phyloP scores from a whole-genome alignment of 208 protist species.

The Leishmania martiniquensis region DNA sequence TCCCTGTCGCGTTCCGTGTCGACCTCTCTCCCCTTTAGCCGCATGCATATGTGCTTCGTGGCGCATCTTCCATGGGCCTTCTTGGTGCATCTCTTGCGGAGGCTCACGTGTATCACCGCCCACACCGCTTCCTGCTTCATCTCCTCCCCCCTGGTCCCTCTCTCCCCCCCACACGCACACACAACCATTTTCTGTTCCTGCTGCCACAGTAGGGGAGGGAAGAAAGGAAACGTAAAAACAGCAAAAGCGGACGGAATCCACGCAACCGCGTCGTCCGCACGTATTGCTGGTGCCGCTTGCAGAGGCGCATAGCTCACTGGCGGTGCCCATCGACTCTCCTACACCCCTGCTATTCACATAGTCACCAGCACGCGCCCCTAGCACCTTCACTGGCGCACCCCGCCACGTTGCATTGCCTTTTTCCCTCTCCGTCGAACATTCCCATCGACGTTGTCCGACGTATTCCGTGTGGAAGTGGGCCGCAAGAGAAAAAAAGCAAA shows the following conservation, averaged over 20 bases:
- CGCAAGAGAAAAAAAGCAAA: not conserved
- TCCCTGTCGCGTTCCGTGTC: not conserved
- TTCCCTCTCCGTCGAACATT: not conserved
- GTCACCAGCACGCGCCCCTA: not conserved
- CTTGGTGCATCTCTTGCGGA: not conserved
- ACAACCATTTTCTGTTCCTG: too few species aligned
- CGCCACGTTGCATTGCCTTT: not conserved
- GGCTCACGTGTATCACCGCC: not conserved
- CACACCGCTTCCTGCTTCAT: not conserved
- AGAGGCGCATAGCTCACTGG: not conserved
- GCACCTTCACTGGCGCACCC: not conserved
- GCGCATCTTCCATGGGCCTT: not conserved
- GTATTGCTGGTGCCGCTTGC: not conserved
- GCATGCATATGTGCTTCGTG: not conserved
- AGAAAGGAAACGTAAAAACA: not conserved
- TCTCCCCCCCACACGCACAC: not conserved
- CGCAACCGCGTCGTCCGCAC: not conserved
- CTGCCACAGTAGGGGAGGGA: not conserved
- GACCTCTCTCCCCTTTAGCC: not conserved
- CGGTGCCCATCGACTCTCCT: not conserved
- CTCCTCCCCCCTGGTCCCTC: not conserved
- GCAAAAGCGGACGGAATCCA: not conserved
- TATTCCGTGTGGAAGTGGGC: not conserved
- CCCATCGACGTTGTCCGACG: not conserved
- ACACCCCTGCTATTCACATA: not conserved